These are phyloP conservation scores for Raddia guianensis DNA, from an alignment of 176 grass and related monocot genomes.

Conservation along the genomic window DNA sequence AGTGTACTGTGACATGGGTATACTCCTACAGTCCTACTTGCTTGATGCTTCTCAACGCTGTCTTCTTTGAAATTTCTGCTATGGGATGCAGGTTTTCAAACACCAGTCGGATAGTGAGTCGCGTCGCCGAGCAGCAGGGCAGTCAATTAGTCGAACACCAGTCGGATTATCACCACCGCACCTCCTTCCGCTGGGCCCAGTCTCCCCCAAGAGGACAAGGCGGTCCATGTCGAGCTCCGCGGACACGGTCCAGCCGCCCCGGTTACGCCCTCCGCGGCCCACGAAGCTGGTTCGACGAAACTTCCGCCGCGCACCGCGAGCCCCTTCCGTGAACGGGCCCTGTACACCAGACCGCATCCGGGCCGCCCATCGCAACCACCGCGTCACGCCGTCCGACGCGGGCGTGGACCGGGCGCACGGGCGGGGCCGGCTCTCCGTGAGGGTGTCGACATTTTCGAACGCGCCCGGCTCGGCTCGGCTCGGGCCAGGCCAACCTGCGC, in stretches of 20 bases:
- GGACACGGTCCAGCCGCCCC: neutral
- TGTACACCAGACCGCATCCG: neutral
- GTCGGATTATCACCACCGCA: neutral
- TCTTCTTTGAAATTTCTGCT: too few relatives aligned
- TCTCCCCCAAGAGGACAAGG: neutral
- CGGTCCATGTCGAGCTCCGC: neutral
- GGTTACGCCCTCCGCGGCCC: neutral
- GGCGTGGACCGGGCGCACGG: neutral
- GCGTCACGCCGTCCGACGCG: neutral
- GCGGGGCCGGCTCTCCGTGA: too few relatives aligned
- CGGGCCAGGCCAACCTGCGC: slow-evolving; percentile 13
- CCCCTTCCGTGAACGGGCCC: neutral
- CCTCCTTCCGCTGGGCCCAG: neutral
- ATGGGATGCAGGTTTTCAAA: too few relatives aligned
- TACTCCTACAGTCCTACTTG: too few relatives aligned
- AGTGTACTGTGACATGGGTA: too few relatives aligned
- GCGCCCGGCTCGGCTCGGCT: neutral
- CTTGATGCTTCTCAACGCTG: too few relatives aligned
- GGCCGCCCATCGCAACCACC: neutral
- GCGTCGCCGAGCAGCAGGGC: too few relatives aligned
- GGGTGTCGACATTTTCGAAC: slow-evolving; percentile 47
- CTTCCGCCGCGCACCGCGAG: neutral
- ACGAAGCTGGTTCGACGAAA: slow-evolving; percentile 9
- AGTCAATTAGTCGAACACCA: neutral
- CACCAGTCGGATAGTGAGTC: too few relatives aligned